Base-by-base conservation (phyloP, 2,329 filamentous ascomycete genomes). In the Sclerotinia spermophila region DNA sequence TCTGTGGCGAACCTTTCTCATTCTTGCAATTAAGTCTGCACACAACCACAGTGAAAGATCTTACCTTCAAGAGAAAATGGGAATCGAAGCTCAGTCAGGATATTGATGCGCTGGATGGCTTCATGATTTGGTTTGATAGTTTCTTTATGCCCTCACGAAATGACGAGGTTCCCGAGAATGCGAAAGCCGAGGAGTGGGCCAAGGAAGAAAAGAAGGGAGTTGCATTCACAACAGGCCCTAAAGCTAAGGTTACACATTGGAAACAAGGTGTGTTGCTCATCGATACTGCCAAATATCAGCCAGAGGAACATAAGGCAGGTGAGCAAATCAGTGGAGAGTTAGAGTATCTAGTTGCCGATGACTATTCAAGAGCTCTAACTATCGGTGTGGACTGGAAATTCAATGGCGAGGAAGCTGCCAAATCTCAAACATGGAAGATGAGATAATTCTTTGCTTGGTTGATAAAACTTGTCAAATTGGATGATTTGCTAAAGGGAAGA, bases 61-160 rank as follows among this genome's bases (percentile, higher is more conserved):
- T 97, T 27, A 86, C 87, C 24, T 97, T 97, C 82, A 87, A 87
- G 61, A 87, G 89, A 13, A 82, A 86, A 5, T 96, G 93, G 83
- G 79, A 85, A 69, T 86, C 89, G 15, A 86, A 83, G 24, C 78
- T 96, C 8, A 85, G 83, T 1, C 82, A 85, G 59, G 86, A 91
- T 72, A 83, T 90, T 69, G 88, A 92, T 72, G 83, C 84, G 2
- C 82, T 97, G n/a, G 93, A 97, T 78, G 95, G 93, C 6, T 97
- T 94, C 80, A 85, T 93, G 21, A 86, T 97, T 75, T 97, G 94
- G 93, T 97, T 97, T 79, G 95, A 98, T 80, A 95, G 91, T 35
- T 96, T 96, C 84, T 97, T 97, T 81, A 87, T 91, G 74, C 88
- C 89, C 15, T 86, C 86, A 0, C 82, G 85, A 48, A 82, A 84